Conservation (phyloP, 306 rosid genomes). For the Urtica urens region DNA sequence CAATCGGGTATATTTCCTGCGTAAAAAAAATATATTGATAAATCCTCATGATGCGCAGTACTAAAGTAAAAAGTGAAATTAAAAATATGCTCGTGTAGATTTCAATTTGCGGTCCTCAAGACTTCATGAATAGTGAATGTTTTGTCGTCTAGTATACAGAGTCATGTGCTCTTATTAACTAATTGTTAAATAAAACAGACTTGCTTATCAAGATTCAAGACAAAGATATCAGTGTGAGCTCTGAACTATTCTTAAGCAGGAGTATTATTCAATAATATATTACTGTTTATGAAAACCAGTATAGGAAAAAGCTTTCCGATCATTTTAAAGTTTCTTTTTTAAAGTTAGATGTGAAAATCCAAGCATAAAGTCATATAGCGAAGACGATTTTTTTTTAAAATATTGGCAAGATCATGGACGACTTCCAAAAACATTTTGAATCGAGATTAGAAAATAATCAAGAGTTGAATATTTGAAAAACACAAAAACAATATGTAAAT, state of each 20-base stretch:
- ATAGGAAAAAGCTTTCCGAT: too few relatives aligned
- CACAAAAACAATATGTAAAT: neutral
- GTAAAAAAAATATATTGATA: too few relatives aligned
- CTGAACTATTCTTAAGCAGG: too few relatives aligned
- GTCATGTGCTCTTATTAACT: too few relatives aligned
- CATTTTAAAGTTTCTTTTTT: neutral
- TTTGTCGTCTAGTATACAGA: too few relatives aligned
- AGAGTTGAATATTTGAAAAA: neutral
- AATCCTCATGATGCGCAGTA: neutral
- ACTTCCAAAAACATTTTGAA: neutral
- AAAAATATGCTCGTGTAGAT: neutral
- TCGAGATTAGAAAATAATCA: neutral
- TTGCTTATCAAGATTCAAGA: too few relatives aligned
- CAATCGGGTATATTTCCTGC: too few relatives aligned
- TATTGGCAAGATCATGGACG: constrained; percentile 6
- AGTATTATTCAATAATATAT: too few relatives aligned
- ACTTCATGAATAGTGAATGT: neutral
- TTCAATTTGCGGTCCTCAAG: constrained; percentile 9
- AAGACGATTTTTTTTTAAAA: too few relatives aligned
- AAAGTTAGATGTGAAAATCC: neutral
- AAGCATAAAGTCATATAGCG: neutral
- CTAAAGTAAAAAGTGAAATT: constrained; percentile 1
- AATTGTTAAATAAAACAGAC: too few relatives aligned
- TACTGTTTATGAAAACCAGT: too few relatives aligned
- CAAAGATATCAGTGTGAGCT: too few relatives aligned